Percentiles rank a stretch among this genome's conserved stretches.
Evolutionary conservation across 2,329 filamentous ascomycete species (phyloP).

Genomic region (Phyllosticta paracitricarpa): DNA sequence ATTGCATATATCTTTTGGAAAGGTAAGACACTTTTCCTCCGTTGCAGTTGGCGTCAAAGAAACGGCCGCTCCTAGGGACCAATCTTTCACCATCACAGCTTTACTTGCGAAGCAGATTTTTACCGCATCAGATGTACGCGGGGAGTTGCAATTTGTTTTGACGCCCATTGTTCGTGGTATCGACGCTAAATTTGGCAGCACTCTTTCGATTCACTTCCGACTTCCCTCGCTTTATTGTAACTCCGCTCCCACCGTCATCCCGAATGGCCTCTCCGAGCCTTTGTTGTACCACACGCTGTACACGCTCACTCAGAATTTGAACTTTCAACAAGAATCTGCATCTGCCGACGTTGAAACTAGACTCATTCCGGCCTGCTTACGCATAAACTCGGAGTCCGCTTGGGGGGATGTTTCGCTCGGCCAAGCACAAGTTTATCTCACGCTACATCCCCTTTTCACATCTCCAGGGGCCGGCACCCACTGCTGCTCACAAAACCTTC

Average conservation of each 20-base stretch:
- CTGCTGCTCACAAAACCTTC: background rate
- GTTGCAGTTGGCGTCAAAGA: background rate
- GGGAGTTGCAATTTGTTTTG: too few species aligned
- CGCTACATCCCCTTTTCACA: slow-evolving; percentile 2
- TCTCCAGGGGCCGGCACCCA: background rate
- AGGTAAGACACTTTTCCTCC: background rate
- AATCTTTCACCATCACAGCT: too few species aligned
- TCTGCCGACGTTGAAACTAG: background rate
- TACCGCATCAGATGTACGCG: too few species aligned
- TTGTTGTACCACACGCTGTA: background rate
- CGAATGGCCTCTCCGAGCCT: background rate
- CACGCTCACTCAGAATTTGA: slow-evolving; percentile 1
- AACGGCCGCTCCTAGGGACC: too few species aligned
- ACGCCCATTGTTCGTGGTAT: background rate
- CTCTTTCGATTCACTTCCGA: background rate
- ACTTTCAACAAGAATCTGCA: background rate
- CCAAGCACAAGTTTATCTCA: slow-evolving; percentile 4
- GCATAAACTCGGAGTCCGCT: background rate
- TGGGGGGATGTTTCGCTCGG: background rate
- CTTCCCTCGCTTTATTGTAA: slow-evolving; percentile 6
- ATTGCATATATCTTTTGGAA: slow-evolving; percentile 1
- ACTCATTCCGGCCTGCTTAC: background rate
- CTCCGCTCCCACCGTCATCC: background rate
- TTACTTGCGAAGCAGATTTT: too few species aligned
- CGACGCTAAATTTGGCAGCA: background rate